Base-by-base conservation (phyloP, 768 basidiomycete species). In the Peribolospora kevripleyi region DNA sequence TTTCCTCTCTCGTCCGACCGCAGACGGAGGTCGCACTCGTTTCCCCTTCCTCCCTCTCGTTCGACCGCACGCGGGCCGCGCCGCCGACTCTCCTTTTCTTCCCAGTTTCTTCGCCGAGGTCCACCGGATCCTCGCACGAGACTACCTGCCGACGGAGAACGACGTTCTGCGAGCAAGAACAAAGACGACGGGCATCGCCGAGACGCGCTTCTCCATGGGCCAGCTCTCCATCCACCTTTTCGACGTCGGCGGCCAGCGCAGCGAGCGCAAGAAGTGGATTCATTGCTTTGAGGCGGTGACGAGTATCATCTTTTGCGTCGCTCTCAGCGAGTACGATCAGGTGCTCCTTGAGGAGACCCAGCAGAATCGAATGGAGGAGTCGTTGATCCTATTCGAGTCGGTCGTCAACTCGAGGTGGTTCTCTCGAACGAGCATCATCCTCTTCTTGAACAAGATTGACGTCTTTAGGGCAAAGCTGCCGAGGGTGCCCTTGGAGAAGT, bases 181-280 rank as follows among this genome's bases (percentile, higher is more conserved):
- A 56, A 90, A 90, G 71, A 85, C 80, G 54, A 80, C 82, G 3
- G 87, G 87, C 13, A 90, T 95, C 61, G 80, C 78, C 5, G 88
- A 95, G 69, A 93, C 88, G 69, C 80, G 63, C 59, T 73, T 73
- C 65, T 68, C 68, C 56, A 69, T 70, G 65, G 72, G 71, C 36
- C 68, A 69, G 57, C 60, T 73, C 56, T 69, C 67, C 53, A 73
- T 73, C 47, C 71, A 73, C 63, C 82, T 82, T 79, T 80, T 82
- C 58, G 81, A 82, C 64, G 80, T 82, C 36, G 80, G 80, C 36
- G 82, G 83, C 0, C 83, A 84, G 60, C 74, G 83, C 5, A 80
- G 78, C 1, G 82, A 85, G 64, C 71, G 83, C 36, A 84, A 84
- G 65, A 82, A 82, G 58, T 82, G 80, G 59, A 81, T 82, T 5